Evolutionary conservation across 2,329 filamentous ascomycete species (phyloP), one percentile per base, ranked within the genome.

Genomic region (Exophiala calicioides): DNA sequence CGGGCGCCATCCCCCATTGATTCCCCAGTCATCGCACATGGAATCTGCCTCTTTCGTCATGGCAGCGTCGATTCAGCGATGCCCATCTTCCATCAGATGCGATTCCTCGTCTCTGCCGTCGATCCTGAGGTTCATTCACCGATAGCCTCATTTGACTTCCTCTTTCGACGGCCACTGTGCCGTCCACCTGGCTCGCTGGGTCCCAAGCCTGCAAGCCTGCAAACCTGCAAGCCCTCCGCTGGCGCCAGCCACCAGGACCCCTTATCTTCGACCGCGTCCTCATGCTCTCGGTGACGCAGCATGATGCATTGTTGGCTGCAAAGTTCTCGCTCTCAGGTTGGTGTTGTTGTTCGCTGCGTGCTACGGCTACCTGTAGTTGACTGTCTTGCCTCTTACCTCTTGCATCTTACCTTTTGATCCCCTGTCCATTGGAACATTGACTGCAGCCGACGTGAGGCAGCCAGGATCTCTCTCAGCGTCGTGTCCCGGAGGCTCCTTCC

Each of bases 1-100:
- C 16, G 15, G 37, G 32, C 48, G 23, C 44, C 44, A 52, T 41
- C 24, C 44, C 35, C 44, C 30, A 41, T 45, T 16, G 34, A 21
- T 18, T 10, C 16, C 13, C 30, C n/a, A n/a, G n/a, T n/a, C n/a
- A n/a, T n/a, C n/a, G 8, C 18, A 16, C 19, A 38, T 18, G 4
- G 21, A 15, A n/a, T 39, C 39, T 44, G 49, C 40, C 40, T 39
- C 39, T 48, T 44, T 52, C 49, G 44, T 52, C 49, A 48, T 52
- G 20, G 10, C 34, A 21, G 37, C 37, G 27, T 36, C 35, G 16
- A 39, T 23, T 38, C 13, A 19, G 10, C 39, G 26, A 36, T 34
- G 15, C 32, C 24, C 39, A 38, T 40, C 21, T 26, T 21, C 21
- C 18, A 23, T 21, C 43, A 20, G 34, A n/a, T n/a, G n/a, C n/a